These are phyloP conservation scores for Gastrolobium bilobum DNA, from an alignment of 306 rosid genomes.

Conservation along the genomic window DNA sequence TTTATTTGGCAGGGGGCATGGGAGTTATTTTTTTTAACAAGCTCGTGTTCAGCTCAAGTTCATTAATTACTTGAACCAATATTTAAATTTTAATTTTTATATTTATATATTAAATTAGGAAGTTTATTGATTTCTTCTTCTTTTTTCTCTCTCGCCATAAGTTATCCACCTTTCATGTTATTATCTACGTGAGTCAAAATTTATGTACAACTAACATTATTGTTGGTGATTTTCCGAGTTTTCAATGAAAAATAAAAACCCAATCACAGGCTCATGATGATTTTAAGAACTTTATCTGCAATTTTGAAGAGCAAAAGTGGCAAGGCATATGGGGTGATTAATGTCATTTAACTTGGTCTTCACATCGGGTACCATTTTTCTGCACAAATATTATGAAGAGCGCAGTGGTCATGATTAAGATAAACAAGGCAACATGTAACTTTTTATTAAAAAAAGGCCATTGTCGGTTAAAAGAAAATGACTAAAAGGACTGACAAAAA, in stretches of 20 bases:
- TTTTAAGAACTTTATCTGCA: neutral
- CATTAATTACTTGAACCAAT: neutral
- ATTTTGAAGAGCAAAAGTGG: conserved; percentile 10
- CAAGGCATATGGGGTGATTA: conserved; percentile 35
- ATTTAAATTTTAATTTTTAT: neutral
- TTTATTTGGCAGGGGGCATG: conserved; percentile 23
- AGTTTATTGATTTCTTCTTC: neutral
- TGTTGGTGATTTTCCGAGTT: neutral
- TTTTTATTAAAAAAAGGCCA: neutral
- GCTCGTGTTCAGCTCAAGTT: neutral
- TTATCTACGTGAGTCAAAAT: too few species aligned
- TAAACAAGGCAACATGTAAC: neutral
- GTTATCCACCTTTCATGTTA: too few species aligned
- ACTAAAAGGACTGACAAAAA: neutral
- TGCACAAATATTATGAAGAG: neutral
- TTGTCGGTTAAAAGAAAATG: conserved; percentile 28
- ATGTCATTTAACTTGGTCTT: conserved; percentile 30
- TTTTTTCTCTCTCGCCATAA: too few species aligned
- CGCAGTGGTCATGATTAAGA: conserved; percentile 13
- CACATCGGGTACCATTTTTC: neutral
- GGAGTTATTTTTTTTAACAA: neutral
- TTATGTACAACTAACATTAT: neutral
- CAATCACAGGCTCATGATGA: conserved; percentile 39
- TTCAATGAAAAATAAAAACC: neutral
- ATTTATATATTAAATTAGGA: neutral